A percentile compares a stretch with the other conserved stretches of the same genome.
phyloP scores from a whole-genome alignment of 352 stramenopile species.

The Globisporangium spiculum region DNA sequence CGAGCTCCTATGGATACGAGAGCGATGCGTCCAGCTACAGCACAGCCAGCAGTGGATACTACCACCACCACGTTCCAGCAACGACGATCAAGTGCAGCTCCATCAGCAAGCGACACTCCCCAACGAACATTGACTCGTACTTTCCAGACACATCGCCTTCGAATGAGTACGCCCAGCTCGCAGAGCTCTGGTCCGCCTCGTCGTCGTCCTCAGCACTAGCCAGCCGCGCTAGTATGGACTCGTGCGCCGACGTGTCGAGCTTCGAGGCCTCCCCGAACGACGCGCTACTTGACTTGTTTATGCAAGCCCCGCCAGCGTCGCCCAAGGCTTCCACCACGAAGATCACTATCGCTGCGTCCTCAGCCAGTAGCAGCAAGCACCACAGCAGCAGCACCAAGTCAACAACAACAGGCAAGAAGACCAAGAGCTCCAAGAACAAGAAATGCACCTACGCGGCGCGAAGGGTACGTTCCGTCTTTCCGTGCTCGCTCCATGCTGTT shows the following conservation, averaged over 20 bases:
- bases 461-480: slow-evolving; percentile 27
- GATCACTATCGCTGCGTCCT: not conserved
- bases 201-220: not conserved
- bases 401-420: slow-evolving; percentile 9
- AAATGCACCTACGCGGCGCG: slow-evolving; percentile 65
- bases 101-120: not conserved
- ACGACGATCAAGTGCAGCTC: not conserved
- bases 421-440: slow-evolving; percentile 40
- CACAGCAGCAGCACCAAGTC: slow-evolving; percentile 13
- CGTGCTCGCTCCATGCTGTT: not conserved
- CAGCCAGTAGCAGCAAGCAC: not conserved
- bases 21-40: slow-evolving; percentile 6
- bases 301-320: not conserved
- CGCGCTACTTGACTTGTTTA: slow-evolving; percentile 13
- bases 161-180: slow-evolving; percentile 19
- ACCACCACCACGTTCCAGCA: not conserved
- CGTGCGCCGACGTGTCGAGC: not conserved
- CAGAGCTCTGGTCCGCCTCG: slow-evolving; percentile 11
- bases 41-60: slow-evolving; percentile 2
- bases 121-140: slow-evolving; percentile 16
- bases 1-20: slow-evolving; percentile 4
- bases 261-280: not conserved
- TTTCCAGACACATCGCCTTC: not conserved
- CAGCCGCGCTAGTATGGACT: not conserved
- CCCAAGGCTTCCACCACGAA: not conserved